A percentile compares a stretch with the other conserved stretches of the same genome.
phyloP scores from a whole-genome alignment of 2,329 filamentous ascomycete species.

The Diaporthe eres region DNA sequence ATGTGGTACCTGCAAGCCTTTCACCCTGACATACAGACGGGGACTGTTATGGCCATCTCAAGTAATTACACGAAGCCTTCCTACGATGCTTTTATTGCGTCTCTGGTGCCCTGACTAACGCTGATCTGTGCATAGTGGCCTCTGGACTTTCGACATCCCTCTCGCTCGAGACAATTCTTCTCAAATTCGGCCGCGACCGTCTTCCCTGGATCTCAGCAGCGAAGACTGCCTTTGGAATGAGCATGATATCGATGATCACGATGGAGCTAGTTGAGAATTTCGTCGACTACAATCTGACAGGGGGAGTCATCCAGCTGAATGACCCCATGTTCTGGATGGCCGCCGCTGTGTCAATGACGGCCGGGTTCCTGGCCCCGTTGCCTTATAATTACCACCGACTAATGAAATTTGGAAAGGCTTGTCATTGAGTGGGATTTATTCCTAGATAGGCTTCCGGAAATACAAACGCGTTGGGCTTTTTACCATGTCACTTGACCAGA shows the following conservation, averaged over 20 bases:
- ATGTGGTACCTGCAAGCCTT: not conserved
- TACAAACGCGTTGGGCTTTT: too few species aligned
- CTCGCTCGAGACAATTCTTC: not conserved
- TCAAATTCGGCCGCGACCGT: not conserved
- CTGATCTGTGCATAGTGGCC: not conserved
- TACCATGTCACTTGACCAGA: too few species aligned
- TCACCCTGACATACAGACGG: not conserved
- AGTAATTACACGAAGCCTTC: not conserved
- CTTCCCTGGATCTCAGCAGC: not conserved
- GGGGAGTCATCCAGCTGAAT: not conserved
- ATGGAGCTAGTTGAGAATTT: not conserved
- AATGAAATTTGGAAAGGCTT: not conserved
- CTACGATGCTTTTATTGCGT: accelerated
- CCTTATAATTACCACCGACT: not conserved
- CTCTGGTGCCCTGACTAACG: not conserved
- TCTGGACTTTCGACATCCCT: slow-evolving; percentile 1
- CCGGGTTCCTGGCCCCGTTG: not conserved
- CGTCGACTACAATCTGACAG: not conserved
- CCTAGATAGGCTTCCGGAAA: not conserved
- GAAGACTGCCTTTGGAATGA: not conserved
- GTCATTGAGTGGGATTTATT: not conserved
- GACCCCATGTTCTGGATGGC: not conserved
- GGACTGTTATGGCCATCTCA: not conserved
- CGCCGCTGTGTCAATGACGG: not conserved
- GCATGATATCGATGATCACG: not conserved